A percentile compares a stretch with the other conserved stretches of the same genome.
phyloP scores from a whole-genome alignment of 139 green algal species.

The Micractinium conductrix region DNA sequence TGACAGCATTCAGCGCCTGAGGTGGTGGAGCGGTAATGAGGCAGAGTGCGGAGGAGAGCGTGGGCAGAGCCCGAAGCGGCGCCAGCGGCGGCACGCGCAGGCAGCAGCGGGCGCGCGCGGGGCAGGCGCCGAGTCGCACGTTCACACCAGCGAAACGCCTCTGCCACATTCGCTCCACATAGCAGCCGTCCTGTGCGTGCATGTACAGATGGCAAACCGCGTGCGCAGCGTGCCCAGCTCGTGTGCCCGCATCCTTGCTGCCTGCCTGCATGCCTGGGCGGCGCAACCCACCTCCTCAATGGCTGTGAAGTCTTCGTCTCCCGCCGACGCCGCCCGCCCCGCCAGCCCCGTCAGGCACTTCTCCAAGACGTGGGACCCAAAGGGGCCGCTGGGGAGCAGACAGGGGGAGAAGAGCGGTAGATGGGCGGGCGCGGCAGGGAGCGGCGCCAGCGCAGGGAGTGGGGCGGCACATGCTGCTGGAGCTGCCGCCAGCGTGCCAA shows the following conservation, averaged over 20 bases:
- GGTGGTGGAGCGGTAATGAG: neutral
- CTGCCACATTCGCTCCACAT: no score
- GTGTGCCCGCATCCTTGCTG: no score
- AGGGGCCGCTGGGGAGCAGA: constrained; percentile 60
- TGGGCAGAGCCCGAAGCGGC: no score
- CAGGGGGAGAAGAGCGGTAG: neutral
- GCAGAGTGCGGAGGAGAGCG: no score
- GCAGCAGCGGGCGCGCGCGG: no score
- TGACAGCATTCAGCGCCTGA: constrained; percentile 39
- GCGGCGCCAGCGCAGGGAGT: neutral
- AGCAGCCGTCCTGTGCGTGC: neutral
- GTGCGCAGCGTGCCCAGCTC: no score
- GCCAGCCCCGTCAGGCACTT: constrained; percentile 47
- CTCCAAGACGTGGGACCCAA: constrained; percentile 81
- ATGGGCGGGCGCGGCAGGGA: neutral
- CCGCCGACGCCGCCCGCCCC: neutral
- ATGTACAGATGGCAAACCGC: no score
- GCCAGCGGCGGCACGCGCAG: neutral
- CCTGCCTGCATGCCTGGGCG: neutral
- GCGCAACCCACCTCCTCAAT: neutral
- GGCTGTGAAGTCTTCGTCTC: constrained; percentile 1
- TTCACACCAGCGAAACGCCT: neutral
- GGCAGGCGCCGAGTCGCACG: no score
- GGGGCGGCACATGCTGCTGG: no score
- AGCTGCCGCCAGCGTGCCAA: no score